Conservation (phyloP, 306 rosid genomes). For the Erythrophleum fordii region DNA sequence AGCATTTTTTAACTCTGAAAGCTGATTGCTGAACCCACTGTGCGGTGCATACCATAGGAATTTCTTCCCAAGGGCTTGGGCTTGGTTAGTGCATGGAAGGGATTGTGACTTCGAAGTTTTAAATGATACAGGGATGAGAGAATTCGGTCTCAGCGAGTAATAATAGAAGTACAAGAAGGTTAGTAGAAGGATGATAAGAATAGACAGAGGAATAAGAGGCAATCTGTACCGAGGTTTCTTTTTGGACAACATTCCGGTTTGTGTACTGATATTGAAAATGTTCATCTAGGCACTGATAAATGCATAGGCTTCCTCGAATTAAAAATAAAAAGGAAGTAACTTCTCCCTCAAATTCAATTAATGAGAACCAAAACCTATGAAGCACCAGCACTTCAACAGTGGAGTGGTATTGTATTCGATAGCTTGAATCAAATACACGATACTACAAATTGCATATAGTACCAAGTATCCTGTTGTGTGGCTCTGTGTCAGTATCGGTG, state of each 20-base stretch:
- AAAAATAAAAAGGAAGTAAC: not conserved
- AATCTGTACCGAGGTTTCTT: constrained; percentile 48
- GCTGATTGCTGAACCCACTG: constrained; percentile 94
- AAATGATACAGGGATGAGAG: constrained; percentile 33
- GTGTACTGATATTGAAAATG: constrained; percentile 37
- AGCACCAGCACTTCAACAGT: not conserved
- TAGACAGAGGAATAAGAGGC: constrained; percentile 45
- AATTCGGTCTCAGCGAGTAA: constrained; percentile 42
- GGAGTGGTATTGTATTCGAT: not conserved
- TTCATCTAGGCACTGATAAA: constrained; percentile 29
- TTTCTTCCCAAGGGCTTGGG: constrained; percentile 45
- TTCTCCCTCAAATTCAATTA: not conserved
- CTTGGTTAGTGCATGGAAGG: constrained; percentile 51
- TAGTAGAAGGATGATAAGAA: constrained; percentile 40
- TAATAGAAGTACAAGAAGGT: constrained; percentile 46
- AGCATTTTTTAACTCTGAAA: constrained; percentile 77
- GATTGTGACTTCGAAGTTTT: constrained; percentile 11
- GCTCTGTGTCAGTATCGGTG: not conserved
- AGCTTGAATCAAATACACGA: not conserved
- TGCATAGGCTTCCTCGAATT: not conserved
- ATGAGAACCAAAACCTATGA: not conserved
- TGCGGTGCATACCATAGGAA: constrained; percentile 88
- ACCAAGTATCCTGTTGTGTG: not conserved
- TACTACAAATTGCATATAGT: not conserved
- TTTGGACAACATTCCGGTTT: constrained; percentile 47